phyloP scores from a whole-genome alignment of 495 filamentous ascomycete species.

The Annulohypoxylon stygium region DNA sequence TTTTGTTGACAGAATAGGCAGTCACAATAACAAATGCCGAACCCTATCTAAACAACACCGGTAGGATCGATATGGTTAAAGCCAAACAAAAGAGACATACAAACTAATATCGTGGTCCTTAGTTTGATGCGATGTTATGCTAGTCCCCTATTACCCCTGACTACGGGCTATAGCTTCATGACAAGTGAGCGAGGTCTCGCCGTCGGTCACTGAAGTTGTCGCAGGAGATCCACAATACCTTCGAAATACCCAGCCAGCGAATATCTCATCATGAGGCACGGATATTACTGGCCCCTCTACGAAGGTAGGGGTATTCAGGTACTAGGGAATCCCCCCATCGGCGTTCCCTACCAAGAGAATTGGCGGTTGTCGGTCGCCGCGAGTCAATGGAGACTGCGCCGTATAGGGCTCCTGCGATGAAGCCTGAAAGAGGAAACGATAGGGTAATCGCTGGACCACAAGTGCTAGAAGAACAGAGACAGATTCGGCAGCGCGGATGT shows the following conservation, averaged over 20 bases:
- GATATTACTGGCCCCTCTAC: constrained; percentile 1
- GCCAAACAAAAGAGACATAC: constrained; percentile 5
- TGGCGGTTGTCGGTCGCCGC: neutral
- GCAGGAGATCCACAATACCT: neutral
- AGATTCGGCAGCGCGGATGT: constrained; percentile 17
- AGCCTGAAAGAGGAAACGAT: constrained; percentile 1
- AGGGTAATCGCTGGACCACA: neutral
- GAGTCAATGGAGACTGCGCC: constrained; percentile 3
- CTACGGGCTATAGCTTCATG: neutral
- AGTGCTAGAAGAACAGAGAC: neutral
- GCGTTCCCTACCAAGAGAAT: neutral
- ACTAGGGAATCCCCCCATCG: neutral
- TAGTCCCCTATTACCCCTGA: constrained; percentile 5
- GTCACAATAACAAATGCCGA: constrained; percentile 27
- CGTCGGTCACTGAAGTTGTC: constrained; percentile 8
- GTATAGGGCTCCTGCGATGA: constrained; percentile 2
- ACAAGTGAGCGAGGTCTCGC: neutral
- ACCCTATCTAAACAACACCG: constrained; percentile 25
- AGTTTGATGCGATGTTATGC: neutral
- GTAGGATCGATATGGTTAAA: constrained; percentile 38
- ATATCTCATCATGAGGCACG: neutral
- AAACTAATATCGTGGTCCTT: neutral
- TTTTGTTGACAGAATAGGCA: neutral
- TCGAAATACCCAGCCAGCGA: neutral
- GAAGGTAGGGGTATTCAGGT: neutral